These are phyloP conservation scores for Vitis hybrid DNA, from an alignment of 177 flowering plant species.

Conservation along the genomic window DNA sequence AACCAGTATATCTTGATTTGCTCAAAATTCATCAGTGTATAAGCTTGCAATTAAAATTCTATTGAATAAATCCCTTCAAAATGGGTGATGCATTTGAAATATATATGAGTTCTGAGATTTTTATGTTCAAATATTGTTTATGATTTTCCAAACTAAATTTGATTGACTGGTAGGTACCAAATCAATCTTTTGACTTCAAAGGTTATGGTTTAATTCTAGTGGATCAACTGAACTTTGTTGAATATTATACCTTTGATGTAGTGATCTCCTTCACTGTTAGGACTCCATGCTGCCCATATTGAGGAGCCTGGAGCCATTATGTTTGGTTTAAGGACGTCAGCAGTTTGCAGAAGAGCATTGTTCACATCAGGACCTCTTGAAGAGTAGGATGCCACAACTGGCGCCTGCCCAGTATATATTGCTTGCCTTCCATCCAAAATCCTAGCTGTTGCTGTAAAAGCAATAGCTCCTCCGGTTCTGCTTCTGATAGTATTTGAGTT, in stretches of 20 bases:
- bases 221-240: too few species aligned
- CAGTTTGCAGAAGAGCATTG: constrained; percentile 52
- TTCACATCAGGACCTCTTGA: constrained; percentile 65
- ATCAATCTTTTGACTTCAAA: too few species aligned
- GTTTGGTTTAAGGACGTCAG: constrained; percentile 61
- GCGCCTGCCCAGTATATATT: constrained; percentile 37
- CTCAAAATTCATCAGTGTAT: not conserved
- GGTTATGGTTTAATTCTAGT: too few species aligned
- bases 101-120: too few species aligned
- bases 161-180: too few species aligned
- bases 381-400: constrained; percentile 54
- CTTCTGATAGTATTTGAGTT: constrained; percentile 36
- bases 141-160: too few species aligned
- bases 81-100: too few species aligned
- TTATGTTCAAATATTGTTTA: too few species aligned
- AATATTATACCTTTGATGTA: constrained; percentile 31
- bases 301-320: constrained; percentile 65
- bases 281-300: constrained; percentile 68
- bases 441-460: constrained; percentile 42
- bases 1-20: not conserved
- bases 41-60: not conserved
- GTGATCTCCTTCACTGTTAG: constrained; percentile 47
- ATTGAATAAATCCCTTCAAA: too few species aligned
- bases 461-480: constrained; percentile 32
- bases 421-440: constrained; percentile 56